Base-by-base conservation (phyloP, 2,329 filamentous ascomycete species). In the Laburnicola sp. region DNA sequence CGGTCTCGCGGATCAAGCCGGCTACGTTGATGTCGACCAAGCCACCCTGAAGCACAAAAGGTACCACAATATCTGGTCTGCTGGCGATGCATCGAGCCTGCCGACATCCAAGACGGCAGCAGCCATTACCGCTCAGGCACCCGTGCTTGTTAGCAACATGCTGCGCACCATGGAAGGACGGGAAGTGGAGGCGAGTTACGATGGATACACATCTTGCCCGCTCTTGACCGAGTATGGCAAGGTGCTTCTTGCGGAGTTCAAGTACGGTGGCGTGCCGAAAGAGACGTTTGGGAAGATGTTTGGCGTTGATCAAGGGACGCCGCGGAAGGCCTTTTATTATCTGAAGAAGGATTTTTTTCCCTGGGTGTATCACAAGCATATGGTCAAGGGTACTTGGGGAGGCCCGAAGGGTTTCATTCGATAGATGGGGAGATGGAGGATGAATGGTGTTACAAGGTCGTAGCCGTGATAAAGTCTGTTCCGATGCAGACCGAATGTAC, bases 281-380 rank as follows among this genome's bases (percentile, higher is more conserved):
- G 84, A 86, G 74, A 86, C 84, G 0, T 86, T 86, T 54, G 75
- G 71, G 4, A 68, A 74, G 62, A 68, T 62, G 41, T 45, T 85
- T 10, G 83, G 82, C 0, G 75, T 86, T 5, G 82, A 86, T 58
- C 84, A 86, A 67, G 77, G 68, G 0, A 69, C 70, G 7, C 84
- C 84, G 2, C 76, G 82, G 2, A 76, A 79, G 2, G 73, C 78
- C 0, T 86, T 86, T 62, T 86, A 83, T 57, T 74, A 85, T 59
- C 58, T 86, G 40, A 86, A 86, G 75, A 86, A 84, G 71, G 79
- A 85, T 62, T 86, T 86, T 60, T 86, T 86, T 70, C 84, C 83
- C 0, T 86, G 83, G 83, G 83, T 86, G 2, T 86, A 86, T 69
- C 78, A 76, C 46, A 78, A 81, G 30, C 77, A 76, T 31, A 80